Conservation (phyloP, 1,284 basidiomycete genomes). For the Pyrrhoderma noxium region DNA sequence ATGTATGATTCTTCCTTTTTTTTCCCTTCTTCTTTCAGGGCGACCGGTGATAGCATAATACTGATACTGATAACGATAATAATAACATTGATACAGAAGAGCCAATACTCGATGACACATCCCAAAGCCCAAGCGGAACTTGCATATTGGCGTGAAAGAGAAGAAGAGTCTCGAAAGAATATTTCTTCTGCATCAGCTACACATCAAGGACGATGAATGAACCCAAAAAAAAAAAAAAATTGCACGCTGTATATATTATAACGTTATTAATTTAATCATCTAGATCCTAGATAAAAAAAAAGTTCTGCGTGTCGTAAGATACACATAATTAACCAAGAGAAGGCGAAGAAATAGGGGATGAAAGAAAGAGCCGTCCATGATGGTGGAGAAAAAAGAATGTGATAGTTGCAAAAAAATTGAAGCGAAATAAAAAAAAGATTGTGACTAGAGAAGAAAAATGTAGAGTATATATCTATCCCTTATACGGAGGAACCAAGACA, state of each 20-base stretch:
- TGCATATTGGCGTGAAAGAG: conserved; percentile 50
- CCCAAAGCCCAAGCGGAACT: conserved; percentile 51
- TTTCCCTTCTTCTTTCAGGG: background rate
- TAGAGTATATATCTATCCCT: conserved; percentile 10
- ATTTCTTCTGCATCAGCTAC: conserved; percentile 27
- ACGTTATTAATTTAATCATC: too few relatives aligned
- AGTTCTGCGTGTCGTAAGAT: too few relatives aligned
- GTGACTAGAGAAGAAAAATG: background rate
- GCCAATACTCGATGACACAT: conserved; percentile 41
- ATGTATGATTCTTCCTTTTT: conserved; percentile 40
- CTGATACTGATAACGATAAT: too few relatives aligned
- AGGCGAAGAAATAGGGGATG: too few relatives aligned
- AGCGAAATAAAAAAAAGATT: conserved; percentile 1
- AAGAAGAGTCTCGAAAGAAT: conserved; percentile 45
- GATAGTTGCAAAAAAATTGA: background rate
- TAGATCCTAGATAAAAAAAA: too few relatives aligned
- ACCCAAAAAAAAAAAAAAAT: too few relatives aligned
- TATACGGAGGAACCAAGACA: conserved; percentile 27
- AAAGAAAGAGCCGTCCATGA: background rate
- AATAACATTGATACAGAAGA: conserved; percentile 25
- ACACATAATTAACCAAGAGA: too few relatives aligned
- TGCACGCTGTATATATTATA: too few relatives aligned
- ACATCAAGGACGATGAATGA: conserved; percentile 4
- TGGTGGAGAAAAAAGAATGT: background rate
- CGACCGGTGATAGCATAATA: conserved; percentile 17